Evolutionary conservation across 1,284 basidiomycete species (phyloP), one percentile per base, ranked within the genome.

Genomic region (Cutaneotrichosporon daszewskae): DNA sequence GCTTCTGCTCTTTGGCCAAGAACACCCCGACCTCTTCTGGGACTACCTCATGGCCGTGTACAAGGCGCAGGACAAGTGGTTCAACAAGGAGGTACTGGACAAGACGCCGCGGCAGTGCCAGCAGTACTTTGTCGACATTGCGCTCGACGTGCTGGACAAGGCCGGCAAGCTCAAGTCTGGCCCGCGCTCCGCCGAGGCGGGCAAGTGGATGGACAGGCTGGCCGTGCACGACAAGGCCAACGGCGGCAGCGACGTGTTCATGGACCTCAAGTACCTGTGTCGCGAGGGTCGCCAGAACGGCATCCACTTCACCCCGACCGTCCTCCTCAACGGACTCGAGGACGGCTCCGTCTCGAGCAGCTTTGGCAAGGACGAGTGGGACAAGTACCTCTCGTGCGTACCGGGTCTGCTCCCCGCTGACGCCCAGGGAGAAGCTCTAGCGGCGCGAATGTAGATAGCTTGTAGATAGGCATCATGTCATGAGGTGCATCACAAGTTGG

Each of bases 301-400:
- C 5, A 82, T 95, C 40, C 91, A 95, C 58, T 87, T 94, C 39
- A 92, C 89, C 24, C 90, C 91, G 2, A 89, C 89, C 9, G 84
- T 80, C 1, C 72, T 90, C 3, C 87, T 84, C 80, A 84, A 91
- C 61, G 92, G 92, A 7, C 73, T 97, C 25, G 68, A 90, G 45
- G 85, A 82, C 17, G 77, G 75, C 36, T 81, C 85, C 48, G 77
- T 95, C 34, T 87, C 84, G 4, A 89, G 85, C 55, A 80, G 82
- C 10, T 97, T 87, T 83, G 82, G 79, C 5, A 77, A 83, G 60
- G 77, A 78, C 37, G 87, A 96, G 59, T 96, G 94, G 94, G 75
- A 73, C 25, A 79, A 84, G 47, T 97, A 87, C 72, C 74, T 97
- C 28, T 23, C 19, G 8, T 14, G 13, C 11, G 33, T n/a, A 22